Evolutionary conservation across 31 red algal genomes (phyloP).

Genomic region (Odonthalia washingtoniensis): DNA sequence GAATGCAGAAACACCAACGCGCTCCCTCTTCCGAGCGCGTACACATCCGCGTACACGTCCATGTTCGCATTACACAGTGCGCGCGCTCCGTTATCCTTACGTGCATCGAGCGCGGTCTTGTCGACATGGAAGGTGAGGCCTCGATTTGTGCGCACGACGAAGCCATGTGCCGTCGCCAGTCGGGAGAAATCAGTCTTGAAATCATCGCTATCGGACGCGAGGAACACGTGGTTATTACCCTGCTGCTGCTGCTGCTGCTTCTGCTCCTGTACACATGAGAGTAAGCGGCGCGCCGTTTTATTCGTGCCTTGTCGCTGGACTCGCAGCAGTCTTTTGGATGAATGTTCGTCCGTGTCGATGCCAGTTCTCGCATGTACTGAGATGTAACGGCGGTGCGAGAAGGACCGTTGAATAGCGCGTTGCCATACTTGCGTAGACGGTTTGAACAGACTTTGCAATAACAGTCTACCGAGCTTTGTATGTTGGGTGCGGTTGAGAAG

Average conservation of each 20-base stretch:
- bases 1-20: background rate
- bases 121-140: background rate
- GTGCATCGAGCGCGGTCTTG: background rate
- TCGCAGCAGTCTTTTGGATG: too few species aligned
- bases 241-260: too few species aligned
- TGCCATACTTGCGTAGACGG: too few species aligned
- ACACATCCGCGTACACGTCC: background rate
- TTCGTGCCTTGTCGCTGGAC: too few species aligned
- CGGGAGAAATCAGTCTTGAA: background rate
- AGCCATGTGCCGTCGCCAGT: background rate
- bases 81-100: too few species aligned
- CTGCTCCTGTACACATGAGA: too few species aligned
- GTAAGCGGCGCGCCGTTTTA: too few species aligned
- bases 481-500: too few species aligned
- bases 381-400: too few species aligned
- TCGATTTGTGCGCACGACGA: background rate
- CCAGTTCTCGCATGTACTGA: background rate
- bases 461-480: too few species aligned
- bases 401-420: too few species aligned
- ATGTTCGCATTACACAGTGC: background rate
- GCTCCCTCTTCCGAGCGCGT: background rate
- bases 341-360: background rate
- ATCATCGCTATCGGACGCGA: background rate
- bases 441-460: too few species aligned
- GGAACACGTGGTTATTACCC: background rate